Evolutionary conservation across 768 basidiomycete genomes (phyloP), one percentile per base, ranked within the genome.

Genomic region (Strobilomyces dryophilus): DNA sequence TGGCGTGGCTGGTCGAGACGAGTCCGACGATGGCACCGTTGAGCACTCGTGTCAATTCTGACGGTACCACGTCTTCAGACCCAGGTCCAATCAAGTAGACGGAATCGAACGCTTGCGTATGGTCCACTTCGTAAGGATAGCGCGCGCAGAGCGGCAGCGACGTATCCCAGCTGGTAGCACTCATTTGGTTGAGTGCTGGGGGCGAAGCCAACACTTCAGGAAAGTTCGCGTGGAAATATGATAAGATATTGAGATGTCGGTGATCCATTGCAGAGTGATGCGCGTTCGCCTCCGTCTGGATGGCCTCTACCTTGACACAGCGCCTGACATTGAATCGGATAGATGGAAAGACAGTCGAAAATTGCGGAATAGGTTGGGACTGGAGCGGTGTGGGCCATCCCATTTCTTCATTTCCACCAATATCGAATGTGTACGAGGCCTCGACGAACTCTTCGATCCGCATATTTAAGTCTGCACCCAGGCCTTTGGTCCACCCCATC

Each of bases 401-500:
- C 40, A 49, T 55, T 24, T 66, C 68, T 37, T 68, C 58, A 2
- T 44, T 17, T 7, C 57, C 61, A 8, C 58, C 57, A 1, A 70
- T 55, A 17, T 61, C 57, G 32, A 70, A 65, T 8, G 56, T 45
- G 40, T 71, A 56, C 5, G 63, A 69, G 81, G 90, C 81, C 21
- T 79, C 74, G 5, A 83, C 71, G 32, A 84, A 71, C 10, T 79
- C 79, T 59, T 94, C 85, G 45, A 99, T 85, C 56, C 79, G 80
- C 14, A 65, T 66, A 2, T 83, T 80, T 11, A 98, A 71, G 60
- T 95, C 90, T 15, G 83, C 85, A 4, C 95, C 95, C 3, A 97
- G 81, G 8, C 95, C 95, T 66, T 95, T 98, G 6, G 81, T 81
- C 95, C 95, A 99, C 2, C 95, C 95, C 84, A 95, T 95, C 0